A percentile compares a stretch with the other conserved stretches of the same genome.
phyloP scores from a whole-genome alignment of 768 basidiomycete species.

The Hypsizygus marmoreus region DNA sequence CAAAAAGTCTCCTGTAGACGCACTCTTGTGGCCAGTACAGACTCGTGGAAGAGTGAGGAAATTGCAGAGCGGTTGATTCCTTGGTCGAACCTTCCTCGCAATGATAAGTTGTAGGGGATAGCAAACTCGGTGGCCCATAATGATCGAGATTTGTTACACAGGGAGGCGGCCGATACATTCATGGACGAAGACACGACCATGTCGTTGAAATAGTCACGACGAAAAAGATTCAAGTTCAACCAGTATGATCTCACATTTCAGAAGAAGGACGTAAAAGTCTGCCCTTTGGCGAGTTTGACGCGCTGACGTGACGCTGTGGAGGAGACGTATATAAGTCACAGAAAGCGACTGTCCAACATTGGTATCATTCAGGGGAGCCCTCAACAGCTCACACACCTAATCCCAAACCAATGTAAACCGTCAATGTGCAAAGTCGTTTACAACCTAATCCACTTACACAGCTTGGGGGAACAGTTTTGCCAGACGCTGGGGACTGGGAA shows the following conservation, averaged over 20 bases:
- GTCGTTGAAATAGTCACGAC: neutral
- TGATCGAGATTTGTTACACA: slow-evolving; percentile 7
- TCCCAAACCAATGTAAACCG: too few relatives aligned
- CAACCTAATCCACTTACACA: too few relatives aligned
- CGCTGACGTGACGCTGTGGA: slow-evolving; percentile 20
- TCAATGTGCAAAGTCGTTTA: too few relatives aligned
- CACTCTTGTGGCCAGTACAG: slow-evolving; percentile 14
- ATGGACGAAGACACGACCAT: slow-evolving; percentile 10
- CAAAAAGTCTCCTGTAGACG: neutral
- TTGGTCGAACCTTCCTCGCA: neutral
- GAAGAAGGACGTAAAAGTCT: slow-evolving; percentile 12
- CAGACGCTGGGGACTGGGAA: too few relatives aligned
- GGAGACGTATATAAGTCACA: slow-evolving; percentile 14
- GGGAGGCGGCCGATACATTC: slow-evolving; percentile 18
- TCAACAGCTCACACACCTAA: too few relatives aligned
- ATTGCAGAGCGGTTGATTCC: neutral
- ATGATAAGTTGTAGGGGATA: neutral
- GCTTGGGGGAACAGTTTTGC: too few relatives aligned
- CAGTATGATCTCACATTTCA: slow-evolving; percentile 12
- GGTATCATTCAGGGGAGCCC: slow-evolving; percentile 26
- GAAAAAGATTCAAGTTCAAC: slow-evolving; percentile 10
- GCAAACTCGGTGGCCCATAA: neutral
- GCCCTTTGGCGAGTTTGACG: slow-evolving; percentile 13
- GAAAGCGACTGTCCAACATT: slow-evolving; percentile 11
- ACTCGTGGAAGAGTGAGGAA: neutral